Conservation (phyloP, 768 basidiomycete genomes). For the Calocybe gangraenosa region DNA sequence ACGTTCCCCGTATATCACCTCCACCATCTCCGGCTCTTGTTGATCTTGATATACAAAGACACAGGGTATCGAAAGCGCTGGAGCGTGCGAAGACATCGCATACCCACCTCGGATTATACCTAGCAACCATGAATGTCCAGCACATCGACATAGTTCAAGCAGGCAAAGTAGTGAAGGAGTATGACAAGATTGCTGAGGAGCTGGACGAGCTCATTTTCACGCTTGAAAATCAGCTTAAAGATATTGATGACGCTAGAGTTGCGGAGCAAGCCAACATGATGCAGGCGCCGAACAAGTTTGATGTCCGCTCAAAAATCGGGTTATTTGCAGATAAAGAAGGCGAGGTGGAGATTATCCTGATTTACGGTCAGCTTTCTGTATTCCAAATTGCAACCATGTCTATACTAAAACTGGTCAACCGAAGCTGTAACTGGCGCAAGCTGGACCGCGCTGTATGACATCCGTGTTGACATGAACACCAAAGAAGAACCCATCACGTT, state of each 20-base stretch:
- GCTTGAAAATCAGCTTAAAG: constrained; percentile 23
- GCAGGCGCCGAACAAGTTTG: constrained; percentile 21
- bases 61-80: constrained; percentile 24
- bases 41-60: constrained; percentile 22
- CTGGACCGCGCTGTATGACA: constrained; percentile 35
- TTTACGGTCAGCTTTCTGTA: constrained; percentile 29
- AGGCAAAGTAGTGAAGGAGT: constrained; percentile 25
- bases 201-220: constrained; percentile 28
- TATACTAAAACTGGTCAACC: too few species aligned
- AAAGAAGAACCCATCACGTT: constrained; percentile 28
- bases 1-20: constrained; percentile 1
- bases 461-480: constrained; percentile 33
- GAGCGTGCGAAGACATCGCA: constrained; percentile 25
- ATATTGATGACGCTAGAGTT: constrained; percentile 19
- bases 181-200: constrained; percentile 27
- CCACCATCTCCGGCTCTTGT: constrained; percentile 17
- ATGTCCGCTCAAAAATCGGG: constrained; percentile 26
- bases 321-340: constrained; percentile 33
- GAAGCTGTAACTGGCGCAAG: constrained; percentile 8
- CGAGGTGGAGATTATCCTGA: constrained; percentile 33
- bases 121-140: constrained; percentile 29
- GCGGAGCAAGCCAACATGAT: constrained; percentile 20
- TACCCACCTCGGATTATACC: constrained; percentile 28
- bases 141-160: constrained; percentile 26
- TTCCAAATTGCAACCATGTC: not conserved